A percentile compares a stretch with the other conserved stretches of the same genome.
Conservation (phyloP, 148 eudicot species). For the Simmondsia chinensis region DNA sequence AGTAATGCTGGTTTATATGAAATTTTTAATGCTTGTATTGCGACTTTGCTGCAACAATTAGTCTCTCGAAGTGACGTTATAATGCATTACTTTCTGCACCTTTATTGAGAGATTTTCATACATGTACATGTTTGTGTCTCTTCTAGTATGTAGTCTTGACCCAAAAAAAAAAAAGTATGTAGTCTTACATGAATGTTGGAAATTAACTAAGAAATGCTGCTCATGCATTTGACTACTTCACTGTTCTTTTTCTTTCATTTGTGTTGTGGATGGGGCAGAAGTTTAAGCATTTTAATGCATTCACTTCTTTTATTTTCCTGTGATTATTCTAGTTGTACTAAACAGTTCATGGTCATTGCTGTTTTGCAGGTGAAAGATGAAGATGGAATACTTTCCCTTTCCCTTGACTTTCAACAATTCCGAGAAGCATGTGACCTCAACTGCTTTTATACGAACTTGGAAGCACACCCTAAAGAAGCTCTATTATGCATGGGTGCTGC, state of each 20-base stretch:
- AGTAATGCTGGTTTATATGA: too few relatives aligned
- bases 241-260: neutral
- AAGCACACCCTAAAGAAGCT: slow-evolving; percentile 75
- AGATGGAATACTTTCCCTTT: slow-evolving; percentile 36
- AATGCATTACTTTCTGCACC: too few relatives aligned
- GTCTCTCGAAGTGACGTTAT: too few relatives aligned
- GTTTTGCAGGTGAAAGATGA: slow-evolving; percentile 61
- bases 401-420: slow-evolving; percentile 69
- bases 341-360: neutral
- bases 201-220: neutral
- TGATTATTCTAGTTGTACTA: neutral
- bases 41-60: too few relatives aligned
- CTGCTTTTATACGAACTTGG: slow-evolving; percentile 40
- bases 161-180: too few relatives aligned
- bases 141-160: too few relatives aligned
- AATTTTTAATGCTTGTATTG: too few relatives aligned
- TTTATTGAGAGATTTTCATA: too few relatives aligned
- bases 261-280: neutral
- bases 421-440: slow-evolving; percentile 41
- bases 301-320: neutral
- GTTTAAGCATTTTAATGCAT: too few relatives aligned
- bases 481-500: slow-evolving; percentile 89
- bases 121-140: too few relatives aligned
- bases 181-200: too few relatives aligned
- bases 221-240: neutral